Conservation (phyloP, 768 basidiomycete species). For the Imleria badia region DNA sequence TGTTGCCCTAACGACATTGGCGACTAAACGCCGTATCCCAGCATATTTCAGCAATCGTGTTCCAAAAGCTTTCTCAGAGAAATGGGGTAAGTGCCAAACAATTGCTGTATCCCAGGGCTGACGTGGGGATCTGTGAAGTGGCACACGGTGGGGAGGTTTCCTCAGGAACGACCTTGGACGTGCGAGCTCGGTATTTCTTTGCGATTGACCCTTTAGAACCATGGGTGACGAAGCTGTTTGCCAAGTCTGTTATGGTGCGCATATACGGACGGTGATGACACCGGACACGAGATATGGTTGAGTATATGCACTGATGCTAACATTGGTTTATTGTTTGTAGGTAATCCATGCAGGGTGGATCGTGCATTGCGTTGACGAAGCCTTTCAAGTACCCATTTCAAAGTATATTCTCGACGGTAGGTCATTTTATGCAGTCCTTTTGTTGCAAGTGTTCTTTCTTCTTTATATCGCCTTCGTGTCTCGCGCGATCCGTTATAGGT, state of each 20-base stretch:
- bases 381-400: slow-evolving; percentile 27
- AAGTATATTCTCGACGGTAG: slow-evolving; percentile 33
- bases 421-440: slow-evolving; percentile 3
- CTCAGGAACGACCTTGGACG: slow-evolving; percentile 7
- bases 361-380: slow-evolving; percentile 26
- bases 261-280: slow-evolving; percentile 6
- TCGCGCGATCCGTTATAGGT: background rate
- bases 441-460: too few species aligned
- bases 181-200: slow-evolving; percentile 30
- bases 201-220: slow-evolving; percentile 27
- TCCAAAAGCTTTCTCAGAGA: slow-evolving; percentile 17
- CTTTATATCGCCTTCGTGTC: background rate
- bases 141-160: slow-evolving; percentile 25
- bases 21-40: slow-evolving; percentile 1
- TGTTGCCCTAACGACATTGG: background rate
- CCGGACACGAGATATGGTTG: background rate
- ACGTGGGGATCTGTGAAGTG: slow-evolving; percentile 8
- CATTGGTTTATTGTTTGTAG: slow-evolving; percentile 2
- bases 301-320: slow-evolving; percentile 6
- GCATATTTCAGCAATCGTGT: slow-evolving; percentile 32
- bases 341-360: slow-evolving; percentile 34
- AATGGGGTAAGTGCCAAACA: slow-evolving; percentile 22
- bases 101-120: background rate
- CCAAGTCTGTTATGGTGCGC: slow-evolving; percentile 31
- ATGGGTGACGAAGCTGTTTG: slow-evolving; percentile 26